Percentiles rank a stretch among this genome's conserved stretches.
Evolutionary conservation across 768 basidiomycete genomes (phyloP).

Genomic region (Lactifluus piperatus): DNA sequence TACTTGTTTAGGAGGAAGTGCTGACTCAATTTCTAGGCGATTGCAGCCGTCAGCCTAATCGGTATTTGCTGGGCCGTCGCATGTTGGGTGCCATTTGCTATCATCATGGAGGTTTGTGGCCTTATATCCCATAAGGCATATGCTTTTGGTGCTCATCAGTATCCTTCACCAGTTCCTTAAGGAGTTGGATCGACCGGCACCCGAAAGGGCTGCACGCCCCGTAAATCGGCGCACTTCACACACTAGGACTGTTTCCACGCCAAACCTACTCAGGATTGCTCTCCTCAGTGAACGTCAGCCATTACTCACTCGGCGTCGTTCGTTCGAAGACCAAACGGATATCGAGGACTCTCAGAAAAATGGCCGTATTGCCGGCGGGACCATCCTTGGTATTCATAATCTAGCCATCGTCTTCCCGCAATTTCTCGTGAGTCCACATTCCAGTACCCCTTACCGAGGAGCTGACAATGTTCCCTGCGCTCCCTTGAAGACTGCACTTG

Average conservation of each 20-base stretch:
- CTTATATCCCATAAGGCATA: background rate
- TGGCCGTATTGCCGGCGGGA: conserved; percentile 70
- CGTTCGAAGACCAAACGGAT: conserved; percentile 40
- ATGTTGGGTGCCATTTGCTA: conserved; percentile 96
- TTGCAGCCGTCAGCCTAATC: conserved; percentile 70
- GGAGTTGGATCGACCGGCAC: conserved; percentile 11
- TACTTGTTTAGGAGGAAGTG: background rate
- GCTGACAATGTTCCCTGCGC: background rate
- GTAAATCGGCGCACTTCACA: conserved; percentile 37
- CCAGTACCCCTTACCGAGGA: background rate
- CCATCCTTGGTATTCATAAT: conserved; percentile 91
- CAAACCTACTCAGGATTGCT: conserved; percentile 29
- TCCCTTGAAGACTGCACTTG: conserved; percentile 59
- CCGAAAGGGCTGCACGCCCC: background rate
- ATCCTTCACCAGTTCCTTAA: conserved; percentile 15
- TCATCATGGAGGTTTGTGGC: conserved; percentile 83
- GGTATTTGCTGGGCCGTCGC: conserved; percentile 97
- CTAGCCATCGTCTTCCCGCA: conserved; percentile 93
- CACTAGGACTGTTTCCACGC: conserved; percentile 45
- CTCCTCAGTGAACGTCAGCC: conserved; percentile 44
- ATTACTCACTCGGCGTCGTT: conserved; percentile 50
- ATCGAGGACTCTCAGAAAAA: conserved; percentile 27
- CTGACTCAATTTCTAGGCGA: conserved; percentile 43
- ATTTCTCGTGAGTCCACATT: conserved; percentile 59
- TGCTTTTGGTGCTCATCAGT: background rate